Evolutionary conservation across 371 early-diverging fungal genomes (phyloP).

Genomic region (Amoeboaphelidium protococcarum): DNA sequence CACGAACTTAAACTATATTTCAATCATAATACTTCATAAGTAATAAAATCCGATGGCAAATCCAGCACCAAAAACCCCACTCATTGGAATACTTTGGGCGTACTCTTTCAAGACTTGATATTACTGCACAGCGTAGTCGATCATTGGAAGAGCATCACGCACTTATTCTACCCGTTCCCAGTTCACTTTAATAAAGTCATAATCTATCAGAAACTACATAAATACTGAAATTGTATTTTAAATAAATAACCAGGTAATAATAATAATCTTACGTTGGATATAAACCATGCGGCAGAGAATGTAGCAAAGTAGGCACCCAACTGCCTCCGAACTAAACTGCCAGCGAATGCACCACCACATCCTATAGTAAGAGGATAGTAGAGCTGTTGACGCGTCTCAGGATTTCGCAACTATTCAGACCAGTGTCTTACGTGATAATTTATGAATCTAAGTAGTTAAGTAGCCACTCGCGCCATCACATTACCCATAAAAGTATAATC

Average conservation of each 20-base stretch:
- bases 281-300: no score
- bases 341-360: neutral
- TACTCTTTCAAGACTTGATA: neutral
- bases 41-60: neutral
- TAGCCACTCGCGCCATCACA: no score
- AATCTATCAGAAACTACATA: neutral
- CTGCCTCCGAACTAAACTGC: neutral
- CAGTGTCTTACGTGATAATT: no score
- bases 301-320: neutral
- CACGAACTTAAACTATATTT: no score
- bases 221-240: neutral
- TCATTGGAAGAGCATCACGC: neutral
- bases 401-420: no score
- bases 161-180: neutral
- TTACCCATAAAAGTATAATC: no score
- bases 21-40: no score
- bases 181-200: neutral
- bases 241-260: no score
- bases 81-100: neutral
- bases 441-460: no score
- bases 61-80: neutral
- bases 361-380: neutral
- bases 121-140: neutral
- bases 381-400: neutral
- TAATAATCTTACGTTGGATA: no score